A percentile compares a stretch with the other conserved stretches of the same genome.
Conservation (phyloP, 164 flowering plant genomes). For the Aristolochia fimbriata region DNA sequence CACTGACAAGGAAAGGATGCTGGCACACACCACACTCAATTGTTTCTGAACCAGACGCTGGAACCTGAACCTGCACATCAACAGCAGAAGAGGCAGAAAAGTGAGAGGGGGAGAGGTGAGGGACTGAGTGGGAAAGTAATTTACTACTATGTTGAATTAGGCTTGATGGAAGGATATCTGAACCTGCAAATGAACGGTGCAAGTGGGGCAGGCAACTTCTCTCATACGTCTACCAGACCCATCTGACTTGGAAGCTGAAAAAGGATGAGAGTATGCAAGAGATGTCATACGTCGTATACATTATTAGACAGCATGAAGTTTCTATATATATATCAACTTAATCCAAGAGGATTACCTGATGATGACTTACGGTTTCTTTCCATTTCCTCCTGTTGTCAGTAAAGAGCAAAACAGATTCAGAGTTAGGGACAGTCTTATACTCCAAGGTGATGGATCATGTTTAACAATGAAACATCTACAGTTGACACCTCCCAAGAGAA, state of each 20-base stretch:
- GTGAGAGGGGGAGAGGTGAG: too few species aligned
- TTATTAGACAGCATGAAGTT: too few species aligned
- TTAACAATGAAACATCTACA: too few species aligned
- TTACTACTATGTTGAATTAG: background rate
- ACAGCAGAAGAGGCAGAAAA: background rate
- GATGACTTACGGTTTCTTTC: conserved; percentile 68
- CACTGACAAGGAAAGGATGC: conserved; percentile 89
- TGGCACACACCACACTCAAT: conserved; percentile 97
- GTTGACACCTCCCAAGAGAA: too few species aligned
- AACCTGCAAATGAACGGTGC: conserved; percentile 98
- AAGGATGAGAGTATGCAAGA: background rate
- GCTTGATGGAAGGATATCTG: too few species aligned
- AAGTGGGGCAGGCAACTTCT: conserved; percentile 95
- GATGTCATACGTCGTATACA: too few species aligned
- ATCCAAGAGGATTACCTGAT: conserved; percentile 38
- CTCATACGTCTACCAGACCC: conserved; percentile 71
- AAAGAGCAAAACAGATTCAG: too few species aligned
- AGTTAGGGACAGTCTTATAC: too few species aligned
- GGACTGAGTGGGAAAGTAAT: background rate
- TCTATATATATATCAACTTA: too few species aligned
- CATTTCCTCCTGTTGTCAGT: conserved; percentile 72
- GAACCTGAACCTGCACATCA: conserved; percentile 61
- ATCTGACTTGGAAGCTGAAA: conserved; percentile 52
- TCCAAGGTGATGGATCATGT: too few species aligned
- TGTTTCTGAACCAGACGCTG: conserved; percentile 87